Evolutionary conservation across 805 yeast genomes (phyloP).

Genomic region (Saccharomycopsis javanensis): DNA sequence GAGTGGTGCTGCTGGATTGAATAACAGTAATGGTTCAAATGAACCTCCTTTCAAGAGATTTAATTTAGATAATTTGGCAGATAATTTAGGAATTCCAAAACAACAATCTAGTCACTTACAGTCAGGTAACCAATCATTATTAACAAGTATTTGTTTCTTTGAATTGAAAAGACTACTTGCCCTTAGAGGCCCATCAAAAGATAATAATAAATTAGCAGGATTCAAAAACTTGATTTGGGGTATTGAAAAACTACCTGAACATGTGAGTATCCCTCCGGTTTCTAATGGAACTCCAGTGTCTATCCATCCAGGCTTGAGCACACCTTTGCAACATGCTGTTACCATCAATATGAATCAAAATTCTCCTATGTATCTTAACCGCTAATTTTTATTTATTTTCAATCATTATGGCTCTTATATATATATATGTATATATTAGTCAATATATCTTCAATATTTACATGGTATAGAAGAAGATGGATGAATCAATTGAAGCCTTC

Average conservation of each 20-base stretch:
- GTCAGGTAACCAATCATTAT: conserved; percentile 36
- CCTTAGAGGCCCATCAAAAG: conserved; percentile 3
- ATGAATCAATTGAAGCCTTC: too few species aligned
- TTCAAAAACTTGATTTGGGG: conserved; percentile 19
- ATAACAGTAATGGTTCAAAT: not conserved
- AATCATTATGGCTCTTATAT: too few species aligned
- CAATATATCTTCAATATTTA: too few species aligned
- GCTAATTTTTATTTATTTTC: conserved; percentile 3
- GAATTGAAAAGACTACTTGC: conserved; percentile 25
- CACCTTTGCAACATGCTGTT: conserved; percentile 16
- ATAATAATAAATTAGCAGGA: conserved; percentile 5
- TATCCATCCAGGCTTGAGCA: conserved; percentile 8
- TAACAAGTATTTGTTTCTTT: conserved; percentile 34
- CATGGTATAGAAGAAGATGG: too few species aligned
- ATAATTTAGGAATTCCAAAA: conserved; percentile 30
- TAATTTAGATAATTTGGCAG: conserved; percentile 32
- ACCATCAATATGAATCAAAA: conserved; percentile 11
- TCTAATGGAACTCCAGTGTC: not conserved
- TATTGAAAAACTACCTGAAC: conserved; percentile 25
- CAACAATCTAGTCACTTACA: conserved; percentile 25
- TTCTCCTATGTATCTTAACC: conserved; percentile 16
- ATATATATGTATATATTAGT: too few species aligned
- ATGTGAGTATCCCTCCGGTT: conserved; percentile 6
- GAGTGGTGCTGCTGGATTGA: not conserved
- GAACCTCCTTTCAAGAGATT: conserved; percentile 28